Evolutionary conservation across 306 rosid species (phyloP).

Genomic region (Trifolium dubium): DNA sequence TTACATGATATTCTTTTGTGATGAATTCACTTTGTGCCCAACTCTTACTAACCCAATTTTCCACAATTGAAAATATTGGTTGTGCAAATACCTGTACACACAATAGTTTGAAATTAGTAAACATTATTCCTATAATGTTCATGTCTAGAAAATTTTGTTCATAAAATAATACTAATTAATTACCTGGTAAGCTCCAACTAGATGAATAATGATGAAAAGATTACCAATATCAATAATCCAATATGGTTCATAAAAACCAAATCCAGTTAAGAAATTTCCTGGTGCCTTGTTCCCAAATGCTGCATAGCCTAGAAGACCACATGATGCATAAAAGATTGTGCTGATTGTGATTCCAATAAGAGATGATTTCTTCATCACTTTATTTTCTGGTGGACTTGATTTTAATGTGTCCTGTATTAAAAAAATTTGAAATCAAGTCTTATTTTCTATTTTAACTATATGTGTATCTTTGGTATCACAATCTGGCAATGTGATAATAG

Average conservation of each 20-base stretch:
- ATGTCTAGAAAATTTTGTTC: neutral
- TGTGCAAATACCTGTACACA: constrained; percentile 47
- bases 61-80: constrained; percentile 42
- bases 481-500: too few species aligned
- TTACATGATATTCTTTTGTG: constrained; percentile 46
- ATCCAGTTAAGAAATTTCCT: constrained; percentile 65
- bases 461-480: too few species aligned
- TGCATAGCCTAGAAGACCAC: constrained; percentile 52
- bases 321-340: constrained; percentile 43
- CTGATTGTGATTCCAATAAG: constrained; percentile 21
- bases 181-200: constrained; percentile 59
- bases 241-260: constrained; percentile 64
- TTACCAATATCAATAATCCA: constrained; percentile 57
- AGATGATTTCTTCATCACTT: constrained; percentile 52
- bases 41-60: constrained; percentile 31
- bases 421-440: neutral
- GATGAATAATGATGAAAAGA: constrained; percentile 51
- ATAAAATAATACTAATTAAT: neutral
- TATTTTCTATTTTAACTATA: neutral
- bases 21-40: constrained; percentile 52
- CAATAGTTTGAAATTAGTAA: neutral
- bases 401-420: constrained; percentile 52
- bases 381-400: constrained; percentile 57
- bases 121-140: neutral
- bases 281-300: constrained; percentile 62